Evolutionary conservation across 2,329 filamentous ascomycete species (phyloP), one percentile per base, ranked within the genome.

Genomic region (Chaetomium olivaceum): DNA sequence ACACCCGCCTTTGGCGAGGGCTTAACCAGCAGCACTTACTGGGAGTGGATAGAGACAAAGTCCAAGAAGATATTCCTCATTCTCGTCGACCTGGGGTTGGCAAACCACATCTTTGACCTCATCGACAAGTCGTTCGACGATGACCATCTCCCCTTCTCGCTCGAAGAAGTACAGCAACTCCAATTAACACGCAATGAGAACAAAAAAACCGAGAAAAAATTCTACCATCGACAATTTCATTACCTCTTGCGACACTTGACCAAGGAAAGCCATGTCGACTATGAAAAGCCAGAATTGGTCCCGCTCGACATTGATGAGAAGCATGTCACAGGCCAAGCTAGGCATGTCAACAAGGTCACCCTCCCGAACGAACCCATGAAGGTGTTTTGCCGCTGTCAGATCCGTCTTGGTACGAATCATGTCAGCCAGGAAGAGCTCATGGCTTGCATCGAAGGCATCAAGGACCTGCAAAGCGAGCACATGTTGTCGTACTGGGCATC

Each of bases 91-190:
- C 79, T 92, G 27, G 88, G 87, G 36, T 82, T 90, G 12, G 85
- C 90, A 0, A 88, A 91, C 71, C 88, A 90, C 74, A 92, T 93
- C 67, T 93, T 93, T 72, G 85, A 85, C 51, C 81, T 91, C 61
- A 87, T 92, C 65, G 90, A 93, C 76, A 87, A 90, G 73, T 89
- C 88, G 25, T 92, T 89, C 89, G 89, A 91, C 70, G 91, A 93
- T 72, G 83, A 87, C 61, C 90, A 93, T 77, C 80, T 93, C 51
- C 91, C 91, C 5, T 82, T 93, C 57, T 80, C 87, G 4, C 79
- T 85, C 61, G 87, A 90, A 59, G 85, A 90, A 66, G 83, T 92
- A 55, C 83, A 85, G 70, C 84, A 85, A 56, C 82, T 92, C 21
- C 81, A 83, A 33, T 79, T 92, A 52, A 86, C 86, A 0, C 81